Evolutionary conservation across 805 yeast genomes (phyloP).

Genomic region (Barnettozyma wickerhamii): DNA sequence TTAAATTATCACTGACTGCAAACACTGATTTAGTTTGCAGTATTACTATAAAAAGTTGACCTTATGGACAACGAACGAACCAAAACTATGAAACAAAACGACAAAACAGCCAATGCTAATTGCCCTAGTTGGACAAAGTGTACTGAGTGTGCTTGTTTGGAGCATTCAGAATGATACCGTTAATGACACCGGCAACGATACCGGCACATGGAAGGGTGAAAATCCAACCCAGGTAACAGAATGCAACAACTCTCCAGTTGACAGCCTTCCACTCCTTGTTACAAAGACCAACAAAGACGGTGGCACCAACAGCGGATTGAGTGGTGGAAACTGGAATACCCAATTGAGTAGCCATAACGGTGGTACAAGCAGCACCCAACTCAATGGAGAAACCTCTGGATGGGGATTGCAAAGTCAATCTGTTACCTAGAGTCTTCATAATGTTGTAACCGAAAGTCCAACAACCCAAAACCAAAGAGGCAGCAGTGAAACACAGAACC

Average conservation of each 20-base stretch:
- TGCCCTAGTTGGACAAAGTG: constrained; percentile 3
- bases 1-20: neutral
- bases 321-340: constrained; percentile 74
- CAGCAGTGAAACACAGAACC: constrained; percentile 67
- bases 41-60: neutral
- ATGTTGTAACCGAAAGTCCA: constrained; percentile 72
- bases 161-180: constrained; percentile 61
- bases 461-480: constrained; percentile 58
- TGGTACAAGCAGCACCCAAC: constrained; percentile 73
- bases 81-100: neutral
- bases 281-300: constrained; percentile 71
- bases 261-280: constrained; percentile 58
- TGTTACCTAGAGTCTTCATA: constrained; percentile 69
- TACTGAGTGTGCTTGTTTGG: constrained; percentile 43
- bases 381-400: constrained; percentile 75
- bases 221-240: constrained; percentile 72
- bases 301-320: constrained; percentile 75
- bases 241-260: constrained; percentile 73
- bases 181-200: constrained; percentile 60
- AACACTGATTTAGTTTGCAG: neutral
- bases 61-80: neutral
- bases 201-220: constrained; percentile 74
- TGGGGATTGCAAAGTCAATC: constrained; percentile 71
- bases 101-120: neutral
- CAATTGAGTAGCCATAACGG: constrained; percentile 70